Evolutionary conservation across 495 filamentous ascomycete genomes (phyloP), one percentile per base, ranked within the genome.

Genomic region (Bryoglossum gracile): DNA sequence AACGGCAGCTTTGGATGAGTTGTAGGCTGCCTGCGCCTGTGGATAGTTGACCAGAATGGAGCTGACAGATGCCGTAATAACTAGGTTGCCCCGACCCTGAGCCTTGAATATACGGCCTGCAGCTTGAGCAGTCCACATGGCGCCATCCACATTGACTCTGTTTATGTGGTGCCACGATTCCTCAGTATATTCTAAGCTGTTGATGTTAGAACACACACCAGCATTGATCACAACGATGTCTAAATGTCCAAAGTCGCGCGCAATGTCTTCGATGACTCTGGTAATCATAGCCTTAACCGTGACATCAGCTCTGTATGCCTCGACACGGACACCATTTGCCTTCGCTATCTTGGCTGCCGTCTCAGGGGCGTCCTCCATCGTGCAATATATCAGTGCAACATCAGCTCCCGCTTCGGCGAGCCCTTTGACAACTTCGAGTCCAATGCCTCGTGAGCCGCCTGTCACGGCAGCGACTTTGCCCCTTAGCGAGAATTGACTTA

Each of bases 1-100:
- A 2, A 95, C 76, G 4, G 84, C 89, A 18, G 87, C 87, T 65
- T 95, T 95, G 56, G 77, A 80, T 0, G 89, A 87, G 14, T 89
- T 83, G 65, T 94, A 94, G 2, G 76, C 71, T 3, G 60, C 70
- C 48, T 80, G 77, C 19, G 74, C 68, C 53, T 81, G 76, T 0
- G 77, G 77, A 50, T 64, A 76, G 51, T 80, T 78, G 39, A 77
- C 75, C 1, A 63, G 59, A 41, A 75, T 71, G 0, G 66, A 78
- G 4, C 72, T 75, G 24, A 82, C 77, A 8, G 69, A 73, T 3
- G 77, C 70, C 11, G 71, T 71, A 48, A 82, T 70, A 5, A 74
- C 65, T 32, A 81, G 74, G 25, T 60, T 66, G 4, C 74, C 74
- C 18, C 72, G 42, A 9, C 49, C 10, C n/a, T 28, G 25, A 10